phyloP scores from a whole-genome alignment of 306 rosid genomes.

The Pueraria montana region DNA sequence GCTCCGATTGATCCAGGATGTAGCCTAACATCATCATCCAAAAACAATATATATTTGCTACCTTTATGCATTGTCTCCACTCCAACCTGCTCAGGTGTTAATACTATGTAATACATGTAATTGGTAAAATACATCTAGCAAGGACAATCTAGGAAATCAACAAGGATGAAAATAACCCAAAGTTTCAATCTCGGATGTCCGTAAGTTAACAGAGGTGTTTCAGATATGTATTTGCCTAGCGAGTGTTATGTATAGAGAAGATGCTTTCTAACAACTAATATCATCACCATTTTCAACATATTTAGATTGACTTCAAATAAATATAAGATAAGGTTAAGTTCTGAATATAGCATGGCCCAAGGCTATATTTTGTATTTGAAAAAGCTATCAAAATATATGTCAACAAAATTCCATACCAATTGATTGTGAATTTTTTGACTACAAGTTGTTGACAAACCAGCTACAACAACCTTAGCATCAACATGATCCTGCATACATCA shows the following conservation, averaged over 20 bases:
- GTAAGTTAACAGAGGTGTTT: neutral
- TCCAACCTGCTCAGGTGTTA: conserved; percentile 75
- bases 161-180: conserved; percentile 36
- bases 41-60: conserved; percentile 83
- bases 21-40: conserved; percentile 96
- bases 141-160: conserved; percentile 32
- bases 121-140: conserved; percentile 38
- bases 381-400: conserved; percentile 37
- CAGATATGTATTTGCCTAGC: conserved; percentile 36
- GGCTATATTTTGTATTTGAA: conserved; percentile 29
- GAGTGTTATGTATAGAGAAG: conserved; percentile 23
- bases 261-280: conserved; percentile 23
- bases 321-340: neutral
- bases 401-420: conserved; percentile 64
- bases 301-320: conserved; percentile 33
- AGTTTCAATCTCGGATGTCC: conserved; percentile 7
- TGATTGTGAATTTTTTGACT: conserved; percentile 98
- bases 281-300: conserved; percentile 10
- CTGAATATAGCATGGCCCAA: conserved; percentile 10
- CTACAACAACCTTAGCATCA: conserved; percentile 81
- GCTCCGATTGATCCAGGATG: conserved; percentile 99
- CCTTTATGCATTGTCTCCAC: conserved; percentile 92
- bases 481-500: conserved; percentile 78
- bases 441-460: conserved; percentile 91
- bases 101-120: conserved; percentile 33